Evolutionary conservation across 345 rosid species (phyloP).

Genomic region (Conringia planisiliqua): DNA sequence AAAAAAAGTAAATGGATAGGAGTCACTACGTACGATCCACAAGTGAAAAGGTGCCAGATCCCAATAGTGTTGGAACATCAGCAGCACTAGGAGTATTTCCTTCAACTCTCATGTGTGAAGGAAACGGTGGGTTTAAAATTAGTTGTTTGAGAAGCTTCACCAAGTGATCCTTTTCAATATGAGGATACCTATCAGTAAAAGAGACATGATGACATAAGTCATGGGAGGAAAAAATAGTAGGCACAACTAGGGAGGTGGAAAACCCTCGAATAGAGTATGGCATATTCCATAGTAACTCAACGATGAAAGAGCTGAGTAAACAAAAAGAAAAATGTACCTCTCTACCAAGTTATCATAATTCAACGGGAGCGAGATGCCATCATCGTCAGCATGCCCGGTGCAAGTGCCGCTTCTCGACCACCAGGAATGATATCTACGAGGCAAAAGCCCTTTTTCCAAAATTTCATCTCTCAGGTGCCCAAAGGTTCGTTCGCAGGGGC

Average conservation of each 20-base stretch:
- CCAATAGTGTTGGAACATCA: conserved; percentile 89
- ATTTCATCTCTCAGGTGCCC: conserved; percentile 63
- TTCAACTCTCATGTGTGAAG: conserved; percentile 44
- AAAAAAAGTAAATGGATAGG: not conserved
- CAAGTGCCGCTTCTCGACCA: conserved; percentile 65
- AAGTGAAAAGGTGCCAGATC: conserved; percentile 87
- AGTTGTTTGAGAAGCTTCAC: conserved; percentile 91
- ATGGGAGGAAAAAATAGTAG: not conserved
- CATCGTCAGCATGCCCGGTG: conserved; percentile 51
- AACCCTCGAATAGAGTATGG: not conserved
- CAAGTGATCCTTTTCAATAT: conserved; percentile 81
- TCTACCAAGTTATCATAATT: conserved; percentile 60
- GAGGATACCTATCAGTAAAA: conserved; percentile 64
- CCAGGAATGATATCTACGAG: conserved; percentile 96
- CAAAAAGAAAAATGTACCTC: conserved; percentile 44
- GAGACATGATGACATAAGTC: conserved; percentile 27
- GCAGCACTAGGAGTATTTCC: conserved; percentile 65
- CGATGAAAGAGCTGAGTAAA: not conserved
- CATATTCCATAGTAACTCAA: conserved; percentile 1
- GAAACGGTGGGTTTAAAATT: conserved; percentile 42
- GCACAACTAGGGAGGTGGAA: not conserved
- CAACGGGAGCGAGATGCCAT: conserved; percentile 77
- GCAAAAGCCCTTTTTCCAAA: conserved; percentile 79
- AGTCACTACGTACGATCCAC: conserved; percentile 56
- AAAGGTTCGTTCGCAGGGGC: conserved; percentile 74